Conservation (phyloP, 352 stramenopile genomes). For the Pythium pyrilobum region DNA sequence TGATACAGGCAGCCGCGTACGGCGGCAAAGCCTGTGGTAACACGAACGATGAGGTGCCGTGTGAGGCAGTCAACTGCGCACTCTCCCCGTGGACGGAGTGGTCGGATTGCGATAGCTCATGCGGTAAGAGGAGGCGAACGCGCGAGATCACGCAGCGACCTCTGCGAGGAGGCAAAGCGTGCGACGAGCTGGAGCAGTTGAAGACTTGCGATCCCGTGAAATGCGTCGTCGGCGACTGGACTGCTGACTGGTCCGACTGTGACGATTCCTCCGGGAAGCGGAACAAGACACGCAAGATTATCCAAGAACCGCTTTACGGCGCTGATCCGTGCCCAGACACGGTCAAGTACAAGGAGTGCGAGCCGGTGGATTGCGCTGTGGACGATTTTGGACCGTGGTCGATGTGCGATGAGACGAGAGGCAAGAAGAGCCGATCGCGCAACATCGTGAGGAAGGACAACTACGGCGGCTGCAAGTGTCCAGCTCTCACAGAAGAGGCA, state of each 20-base stretch:
- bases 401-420: constrained; percentile 13
- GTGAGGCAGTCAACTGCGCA: constrained; percentile 38
- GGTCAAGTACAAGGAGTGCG: constrained; percentile 29
- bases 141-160: constrained; percentile 13
- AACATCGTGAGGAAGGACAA: constrained; percentile 33
- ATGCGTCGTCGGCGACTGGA: constrained; percentile 15
- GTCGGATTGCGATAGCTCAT: constrained; percentile 39
- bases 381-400: constrained; percentile 37
- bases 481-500: constrained; percentile 26
- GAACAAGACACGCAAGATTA: constrained; percentile 33
- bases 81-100: constrained; percentile 35
- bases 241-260: constrained; percentile 9
- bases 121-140: constrained; percentile 30
- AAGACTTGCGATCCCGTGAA: constrained; percentile 8
- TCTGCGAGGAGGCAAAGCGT: constrained; percentile 2
- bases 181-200: constrained; percentile 8
- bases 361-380: constrained; percentile 49
- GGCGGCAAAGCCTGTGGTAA: constrained; percentile 7
- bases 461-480: constrained; percentile 49
- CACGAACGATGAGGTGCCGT: constrained; percentile 3
- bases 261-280: constrained; percentile 15
- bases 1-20: constrained; percentile 3
- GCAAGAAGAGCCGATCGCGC: constrained; percentile 34
- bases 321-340: constrained; percentile 29
- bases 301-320: constrained; percentile 35